Evolutionary conservation across 345 rosid genomes (phyloP).

Genomic region (Pelargonium nanum): DNA sequence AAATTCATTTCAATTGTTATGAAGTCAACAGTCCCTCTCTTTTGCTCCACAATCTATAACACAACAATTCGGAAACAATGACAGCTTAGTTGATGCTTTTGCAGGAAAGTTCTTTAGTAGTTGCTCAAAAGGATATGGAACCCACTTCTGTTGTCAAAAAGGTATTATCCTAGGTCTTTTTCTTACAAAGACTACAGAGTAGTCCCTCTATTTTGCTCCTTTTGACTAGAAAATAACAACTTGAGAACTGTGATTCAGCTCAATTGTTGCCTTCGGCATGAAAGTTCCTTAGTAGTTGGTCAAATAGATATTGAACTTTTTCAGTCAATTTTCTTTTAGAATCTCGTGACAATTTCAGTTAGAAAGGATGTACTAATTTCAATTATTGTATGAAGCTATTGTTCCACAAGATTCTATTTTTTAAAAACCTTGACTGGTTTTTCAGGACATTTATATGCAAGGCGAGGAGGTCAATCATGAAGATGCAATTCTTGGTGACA

Average conservation of each 20-base stretch:
- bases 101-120: too few relatives aligned
- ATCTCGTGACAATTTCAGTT: background rate
- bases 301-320: background rate
- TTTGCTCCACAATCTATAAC: background rate
- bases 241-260: background rate
- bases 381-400: too few relatives aligned
- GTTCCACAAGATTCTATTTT: background rate
- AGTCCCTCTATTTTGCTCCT: too few relatives aligned
- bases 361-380: too few relatives aligned
- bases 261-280: background rate
- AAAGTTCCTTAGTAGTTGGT: background rate
- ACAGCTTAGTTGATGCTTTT: too few relatives aligned
- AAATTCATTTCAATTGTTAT: background rate
- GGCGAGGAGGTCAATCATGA: constrained; percentile 9
- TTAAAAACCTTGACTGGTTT: too few relatives aligned
- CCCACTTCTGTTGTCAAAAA: too few relatives aligned
- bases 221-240: background rate
- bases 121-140: too few relatives aligned
- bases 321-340: background rate
- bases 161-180: too few relatives aligned
- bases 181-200: too few relatives aligned
- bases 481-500: constrained; percentile 15
- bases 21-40: background rate
- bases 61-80: background rate
- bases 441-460: constrained; percentile 15